Base-by-base conservation (phyloP, 169 alveolate genomes). In the Babesia sp. region DNA sequence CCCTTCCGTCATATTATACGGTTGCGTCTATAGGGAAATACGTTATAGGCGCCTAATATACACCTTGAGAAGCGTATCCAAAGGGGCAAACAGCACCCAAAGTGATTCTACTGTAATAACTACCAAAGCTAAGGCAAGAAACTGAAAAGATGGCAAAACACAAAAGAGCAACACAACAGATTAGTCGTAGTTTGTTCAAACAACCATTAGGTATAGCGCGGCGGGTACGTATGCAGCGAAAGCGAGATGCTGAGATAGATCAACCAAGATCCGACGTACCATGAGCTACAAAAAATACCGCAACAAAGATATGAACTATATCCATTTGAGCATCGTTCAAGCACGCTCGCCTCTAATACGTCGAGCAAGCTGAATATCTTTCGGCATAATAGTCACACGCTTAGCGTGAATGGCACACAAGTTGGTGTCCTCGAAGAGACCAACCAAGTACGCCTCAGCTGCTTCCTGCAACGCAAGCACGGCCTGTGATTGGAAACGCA, bases 341-440 rank as follows among this genome's bases (percentile, higher is more conserved):
- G 95, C 87, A 70, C 99, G 90, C 75, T 98, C 99, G 54, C 99
- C 99, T 70, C 99, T 93, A 73, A 98, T 98, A 83, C 99, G 93
- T 80, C 99, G 91, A 33, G 99, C 99, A 48, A 98, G 92, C 82
- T 98, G 98, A 58, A 98, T 92, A 78, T 97, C 99, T 95, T 97
- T 98, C 42, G 99, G 99, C 99, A 98, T 98, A 74, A 98, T 98
- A 70, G 99, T 98, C 45, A 98, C 99, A 80, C 99, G 95, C 91
- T 97, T 97, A 42, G 99, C 99, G 90, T 98, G 99, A 85, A 98
- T 98, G 51, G 99, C 99, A 81, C 99, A 98, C 67, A 98, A 85
- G 96, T 98, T 98, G 68, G 99, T 98, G 93, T 98, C 99, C 90
- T 97, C 99, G 85, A 97, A 97, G 45, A 97, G 94, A 29, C 99